These are phyloP conservation scores for Raphanus raphanistrum DNA, from an alignment of 345 rosid genomes.

Conservation along the genomic window DNA sequence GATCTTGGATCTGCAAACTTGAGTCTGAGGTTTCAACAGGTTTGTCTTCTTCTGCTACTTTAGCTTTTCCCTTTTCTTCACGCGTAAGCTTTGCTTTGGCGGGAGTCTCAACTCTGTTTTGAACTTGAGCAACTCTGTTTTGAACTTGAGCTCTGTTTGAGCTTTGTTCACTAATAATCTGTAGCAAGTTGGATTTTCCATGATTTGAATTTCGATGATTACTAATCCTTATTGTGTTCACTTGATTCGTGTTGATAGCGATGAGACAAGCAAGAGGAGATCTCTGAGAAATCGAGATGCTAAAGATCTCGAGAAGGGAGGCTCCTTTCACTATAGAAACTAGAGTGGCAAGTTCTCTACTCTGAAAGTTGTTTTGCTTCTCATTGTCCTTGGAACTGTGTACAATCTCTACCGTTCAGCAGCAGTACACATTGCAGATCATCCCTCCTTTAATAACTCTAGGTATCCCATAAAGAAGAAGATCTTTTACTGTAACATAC, in stretches of 20 bases:
- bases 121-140: not conserved
- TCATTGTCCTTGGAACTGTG: conserved; percentile 61
- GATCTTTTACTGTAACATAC: too few relatives aligned
- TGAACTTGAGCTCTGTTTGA: not conserved
- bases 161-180: not conserved
- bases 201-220: not conserved
- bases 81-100: not conserved
- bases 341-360: conserved; percentile 58
- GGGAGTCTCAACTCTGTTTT: not conserved
- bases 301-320: conserved; percentile 69
- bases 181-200: conserved; percentile 1
- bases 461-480: not conserved
- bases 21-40: not conserved
- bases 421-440: conserved; percentile 53
- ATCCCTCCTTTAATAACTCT: conserved; percentile 39
- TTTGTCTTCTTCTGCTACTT: not conserved
- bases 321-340: conserved; percentile 59
- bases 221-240: not conserved
- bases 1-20: not conserved
- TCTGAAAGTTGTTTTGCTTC: conserved; percentile 52
- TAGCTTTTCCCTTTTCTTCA: not conserved
- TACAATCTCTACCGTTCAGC: conserved; percentile 64
- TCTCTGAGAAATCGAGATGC: conserved; percentile 49
- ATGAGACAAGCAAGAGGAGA: conserved; percentile 55
- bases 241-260: conserved; percentile 41